Percentiles rank a stretch among this genome's conserved stretches.
Conservation (phyloP, 2,329 filamentous ascomycete genomes). For the Sphaceloma murrayae region DNA sequence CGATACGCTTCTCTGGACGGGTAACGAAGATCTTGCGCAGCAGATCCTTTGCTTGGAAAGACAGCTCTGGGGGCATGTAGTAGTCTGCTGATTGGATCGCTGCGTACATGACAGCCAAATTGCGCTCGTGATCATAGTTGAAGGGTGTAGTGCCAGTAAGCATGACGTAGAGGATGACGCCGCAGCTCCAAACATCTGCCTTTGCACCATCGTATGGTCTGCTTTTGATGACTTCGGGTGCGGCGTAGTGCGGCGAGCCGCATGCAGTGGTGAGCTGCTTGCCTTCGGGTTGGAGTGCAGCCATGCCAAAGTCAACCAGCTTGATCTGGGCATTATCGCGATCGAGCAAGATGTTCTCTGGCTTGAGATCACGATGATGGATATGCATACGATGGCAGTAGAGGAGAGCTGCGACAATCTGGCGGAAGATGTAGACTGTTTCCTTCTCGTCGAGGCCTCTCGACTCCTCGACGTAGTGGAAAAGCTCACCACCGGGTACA, state of each 20-base stretch:
- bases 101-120: slow-evolving; percentile 55
- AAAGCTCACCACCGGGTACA: slow-evolving; percentile 74
- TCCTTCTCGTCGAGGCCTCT: slow-evolving; percentile 70
- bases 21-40: slow-evolving; percentile 70
- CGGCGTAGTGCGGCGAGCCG: slow-evolving; percentile 92
- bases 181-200: slow-evolving; percentile 91
- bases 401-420: slow-evolving; percentile 82
- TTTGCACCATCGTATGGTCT: slow-evolving; percentile 71
- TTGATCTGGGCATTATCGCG: slow-evolving; percentile 64
- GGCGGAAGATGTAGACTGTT: slow-evolving; percentile 76
- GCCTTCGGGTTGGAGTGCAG: slow-evolving; percentile 72
- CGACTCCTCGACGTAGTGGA: slow-evolving; percentile 68
- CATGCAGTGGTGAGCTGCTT: slow-evolving; percentile 81
- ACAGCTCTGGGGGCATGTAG: slow-evolving; percentile 43
- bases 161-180: slow-evolving; percentile 81
- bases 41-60: slow-evolving; percentile 62
- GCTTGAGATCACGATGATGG: slow-evolving; percentile 91
- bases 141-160: slow-evolving; percentile 79
- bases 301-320: slow-evolving; percentile 97
- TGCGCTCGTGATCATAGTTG: slow-evolving; percentile 50
- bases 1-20: slow-evolving; percentile 69
- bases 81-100: slow-evolving; percentile 43
- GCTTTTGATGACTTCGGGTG: slow-evolving; percentile 77
- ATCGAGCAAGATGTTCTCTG: slow-evolving; percentile 89
- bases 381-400: slow-evolving; percentile 94